These are phyloP conservation scores for Cyclostephanos tholiformis DNA, from an alignment of 108 stramenopile species.

Conservation along the genomic window DNA sequence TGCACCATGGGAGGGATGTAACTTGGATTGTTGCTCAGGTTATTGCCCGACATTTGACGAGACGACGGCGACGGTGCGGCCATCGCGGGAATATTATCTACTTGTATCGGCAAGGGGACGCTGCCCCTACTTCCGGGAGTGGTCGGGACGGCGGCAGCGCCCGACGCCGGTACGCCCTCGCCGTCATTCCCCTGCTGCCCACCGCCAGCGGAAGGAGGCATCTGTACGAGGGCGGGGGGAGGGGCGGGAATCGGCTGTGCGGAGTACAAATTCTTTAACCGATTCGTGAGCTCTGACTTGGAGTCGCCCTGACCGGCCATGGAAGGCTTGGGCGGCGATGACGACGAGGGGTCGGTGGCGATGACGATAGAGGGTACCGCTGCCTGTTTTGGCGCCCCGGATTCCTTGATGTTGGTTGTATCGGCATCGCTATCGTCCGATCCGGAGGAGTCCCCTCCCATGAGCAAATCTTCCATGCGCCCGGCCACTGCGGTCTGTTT, in stretches of 20 bases:
- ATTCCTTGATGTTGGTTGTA: not conserved
- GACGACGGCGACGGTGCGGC: constrained; percentile 9
- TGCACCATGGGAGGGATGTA: constrained; percentile 30
- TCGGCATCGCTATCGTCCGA: constrained; percentile 10
- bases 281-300: constrained; percentile 46
- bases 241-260: constrained; percentile 10
- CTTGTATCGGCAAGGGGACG: constrained; percentile 1
- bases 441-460: constrained; percentile 11
- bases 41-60: constrained; percentile 11
- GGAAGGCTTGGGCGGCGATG: not conserved
- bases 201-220: not conserved
- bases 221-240: not conserved
- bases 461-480: constrained; percentile 4
- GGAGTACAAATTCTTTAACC: constrained; percentile 42
- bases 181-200: constrained; percentile 1
- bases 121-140: not conserved
- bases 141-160: not conserved
- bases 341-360: not conserved
- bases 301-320: constrained; percentile 2
- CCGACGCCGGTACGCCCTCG: not conserved
- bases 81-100: not conserved
- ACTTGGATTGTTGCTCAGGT: constrained; percentile 13
- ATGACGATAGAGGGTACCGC: not conserved
- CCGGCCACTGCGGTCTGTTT: not conserved
- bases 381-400: not conserved